A percentile compares a stretch with the other conserved stretches of the same genome.
Evolutionary conservation across 331 rosid genomes (phyloP).

Genomic region (Erythrophleum ivorense): DNA sequence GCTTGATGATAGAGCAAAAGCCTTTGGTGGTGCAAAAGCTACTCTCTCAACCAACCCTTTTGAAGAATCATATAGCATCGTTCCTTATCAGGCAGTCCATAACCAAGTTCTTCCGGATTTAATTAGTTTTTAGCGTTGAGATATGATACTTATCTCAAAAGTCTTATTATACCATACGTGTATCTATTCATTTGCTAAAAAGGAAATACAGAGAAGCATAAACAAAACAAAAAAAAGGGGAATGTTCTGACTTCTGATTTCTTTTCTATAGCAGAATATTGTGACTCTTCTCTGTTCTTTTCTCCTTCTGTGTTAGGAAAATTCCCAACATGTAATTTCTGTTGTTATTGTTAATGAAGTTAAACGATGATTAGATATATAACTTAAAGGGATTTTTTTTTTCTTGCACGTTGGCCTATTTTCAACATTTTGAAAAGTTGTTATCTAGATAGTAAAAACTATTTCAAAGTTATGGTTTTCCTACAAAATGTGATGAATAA

Average conservation of each 20-base stretch:
- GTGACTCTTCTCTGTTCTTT: slow-evolving; percentile 10
- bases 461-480: too few relatives aligned
- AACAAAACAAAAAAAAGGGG: neutral
- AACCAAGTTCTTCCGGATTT: slow-evolving; percentile 70
- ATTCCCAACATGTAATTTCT: neutral
- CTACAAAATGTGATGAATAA: too few relatives aligned
- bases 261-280: slow-evolving; percentile 14
- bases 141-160: slow-evolving; percentile 7
- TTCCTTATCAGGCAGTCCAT: slow-evolving; percentile 41
- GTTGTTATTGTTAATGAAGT: neutral
- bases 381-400: neutral
- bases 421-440: neutral
- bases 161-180: neutral
- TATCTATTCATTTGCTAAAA: neutral
- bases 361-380: neutral
- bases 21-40: neutral
- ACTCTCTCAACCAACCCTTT: slow-evolving; percentile 40
- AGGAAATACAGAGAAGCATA: slow-evolving; percentile 10
- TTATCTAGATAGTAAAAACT: too few relatives aligned
- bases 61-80: slow-evolving; percentile 42
- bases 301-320: slow-evolving; percentile 26
- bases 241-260: slow-evolving; percentile 9
- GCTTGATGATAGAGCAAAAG: slow-evolving; percentile 14
- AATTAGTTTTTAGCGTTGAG: slow-evolving; percentile 63
- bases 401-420: neutral